phyloP scores from a whole-genome alignment of 176 grass and related monocot genomes.

The Carex pumila region DNA sequence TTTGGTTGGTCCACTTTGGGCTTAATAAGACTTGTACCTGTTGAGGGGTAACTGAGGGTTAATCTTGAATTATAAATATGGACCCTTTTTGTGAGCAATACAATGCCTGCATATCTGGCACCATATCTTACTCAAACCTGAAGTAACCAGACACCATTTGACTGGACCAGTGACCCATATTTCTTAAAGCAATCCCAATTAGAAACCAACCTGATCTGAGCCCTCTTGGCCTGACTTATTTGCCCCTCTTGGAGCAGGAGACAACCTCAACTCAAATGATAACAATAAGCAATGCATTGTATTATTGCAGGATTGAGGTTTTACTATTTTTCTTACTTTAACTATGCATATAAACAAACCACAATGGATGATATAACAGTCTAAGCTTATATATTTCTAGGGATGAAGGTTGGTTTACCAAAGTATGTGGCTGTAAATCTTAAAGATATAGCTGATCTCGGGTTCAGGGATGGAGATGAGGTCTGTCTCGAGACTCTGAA shows the following conservation, averaged over 20 bases:
- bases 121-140: conserved; percentile 1
- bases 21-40: neutral
- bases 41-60: neutral
- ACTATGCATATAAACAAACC: neutral
- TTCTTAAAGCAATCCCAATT: neutral
- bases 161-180: neutral
- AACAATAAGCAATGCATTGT: neutral
- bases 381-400: conserved; percentile 37
- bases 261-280: neutral
- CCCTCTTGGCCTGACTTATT: neutral
- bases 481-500: conserved; percentile 77
- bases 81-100: neutral
- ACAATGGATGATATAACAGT: neutral
- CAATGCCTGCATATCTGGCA: neutral
- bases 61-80: neutral
- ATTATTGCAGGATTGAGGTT: neutral
- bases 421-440: conserved; percentile 91
- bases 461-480: conserved; percentile 88
- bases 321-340: neutral
- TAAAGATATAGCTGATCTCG: conserved; percentile 60
- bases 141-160: neutral
- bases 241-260: neutral
- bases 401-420: conserved; percentile 81
- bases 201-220: neutral
- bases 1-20: neutral